These are phyloP conservation scores for Penicillium tannophilum DNA, from an alignment of 495 filamentous ascomycete species.

Conservation along the genomic window DNA sequence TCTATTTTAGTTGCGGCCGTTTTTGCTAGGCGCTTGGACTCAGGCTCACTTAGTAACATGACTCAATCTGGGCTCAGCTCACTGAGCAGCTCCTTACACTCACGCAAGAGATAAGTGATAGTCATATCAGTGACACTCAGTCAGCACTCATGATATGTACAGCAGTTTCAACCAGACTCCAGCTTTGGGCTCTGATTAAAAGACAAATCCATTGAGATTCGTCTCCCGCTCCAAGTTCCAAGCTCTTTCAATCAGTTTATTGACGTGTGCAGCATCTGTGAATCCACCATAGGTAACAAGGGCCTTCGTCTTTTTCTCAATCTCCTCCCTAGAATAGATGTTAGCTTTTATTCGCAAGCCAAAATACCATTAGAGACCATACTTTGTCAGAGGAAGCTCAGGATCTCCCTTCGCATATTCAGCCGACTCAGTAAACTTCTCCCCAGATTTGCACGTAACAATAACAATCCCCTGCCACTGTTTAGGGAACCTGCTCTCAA, in stretches of 20 bases:
- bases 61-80: no score
- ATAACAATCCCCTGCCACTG: conserved; percentile 36
- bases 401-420: conserved; percentile 39
- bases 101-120: no score
- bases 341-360: neutral
- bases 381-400: conserved; percentile 35
- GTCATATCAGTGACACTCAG: no score
- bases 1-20: no score
- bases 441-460: conserved; percentile 33
- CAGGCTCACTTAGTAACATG: no score
- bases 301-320: conserved; percentile 28
- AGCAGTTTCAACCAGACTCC: neutral
- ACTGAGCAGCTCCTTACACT: no score
- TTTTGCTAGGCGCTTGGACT: no score
- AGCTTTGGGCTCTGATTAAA: conserved; percentile 1
- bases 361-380: neutral
- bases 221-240: conserved; percentile 34
- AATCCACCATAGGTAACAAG: conserved; percentile 33
- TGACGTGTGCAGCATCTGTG: conserved; percentile 21
- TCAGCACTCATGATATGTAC: neutral
- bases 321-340: conserved; percentile 24
- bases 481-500: conserved; percentile 35
- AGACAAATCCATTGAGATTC: conserved; percentile 27
- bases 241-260: conserved; percentile 26
- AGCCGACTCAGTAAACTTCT: conserved; percentile 27